Evolutionary conservation across 371 early-diverging fungal species (phyloP).

Genomic region (Encephalitozoon intestinalis): DNA sequence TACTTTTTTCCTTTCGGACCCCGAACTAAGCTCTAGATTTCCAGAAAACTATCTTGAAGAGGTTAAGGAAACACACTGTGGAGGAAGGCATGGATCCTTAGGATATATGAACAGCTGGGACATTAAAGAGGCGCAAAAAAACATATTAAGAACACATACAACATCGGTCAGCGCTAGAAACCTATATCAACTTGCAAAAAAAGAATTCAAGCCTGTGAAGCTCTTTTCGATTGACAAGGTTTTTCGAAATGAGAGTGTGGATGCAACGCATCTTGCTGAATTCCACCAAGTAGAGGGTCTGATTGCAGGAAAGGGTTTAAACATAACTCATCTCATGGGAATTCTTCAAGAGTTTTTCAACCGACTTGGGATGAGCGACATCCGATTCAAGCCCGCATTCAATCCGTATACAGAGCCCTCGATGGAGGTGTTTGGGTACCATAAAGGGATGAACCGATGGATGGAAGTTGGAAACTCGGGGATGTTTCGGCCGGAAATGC

Average conservation of each 20-base stretch:
- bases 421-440: conserved; percentile 98
- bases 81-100: conserved; percentile 88
- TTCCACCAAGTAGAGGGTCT: conserved; percentile 99
- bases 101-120: conserved; percentile 88
- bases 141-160: conserved; percentile 94
- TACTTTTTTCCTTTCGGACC: conserved; percentile 83
- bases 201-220: conserved; percentile 73
- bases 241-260: conserved; percentile 94
- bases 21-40: conserved; percentile 64
- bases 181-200: conserved; percentile 80
- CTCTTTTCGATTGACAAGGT: conserved; percentile 98
- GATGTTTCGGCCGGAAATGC: conserved; percentile 99
- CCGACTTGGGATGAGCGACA: conserved; percentile 83
- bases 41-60: conserved; percentile 76
- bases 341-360: conserved; percentile 88
- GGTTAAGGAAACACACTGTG: conserved; percentile 79
- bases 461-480: conserved; percentile 99
- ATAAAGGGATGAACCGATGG: conserved; percentile 81
- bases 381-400: conserved; percentile 98
- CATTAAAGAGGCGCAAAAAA: conserved; percentile 80
- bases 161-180: conserved; percentile 85
- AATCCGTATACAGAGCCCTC: conserved; percentile 99
- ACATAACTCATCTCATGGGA: conserved; percentile 89
- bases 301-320: conserved; percentile 84
- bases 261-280: conserved; percentile 99